These are phyloP conservation scores for Metschnikowia matae DNA, from an alignment of 805 yeast genomes.

Conservation along the genomic window DNA sequence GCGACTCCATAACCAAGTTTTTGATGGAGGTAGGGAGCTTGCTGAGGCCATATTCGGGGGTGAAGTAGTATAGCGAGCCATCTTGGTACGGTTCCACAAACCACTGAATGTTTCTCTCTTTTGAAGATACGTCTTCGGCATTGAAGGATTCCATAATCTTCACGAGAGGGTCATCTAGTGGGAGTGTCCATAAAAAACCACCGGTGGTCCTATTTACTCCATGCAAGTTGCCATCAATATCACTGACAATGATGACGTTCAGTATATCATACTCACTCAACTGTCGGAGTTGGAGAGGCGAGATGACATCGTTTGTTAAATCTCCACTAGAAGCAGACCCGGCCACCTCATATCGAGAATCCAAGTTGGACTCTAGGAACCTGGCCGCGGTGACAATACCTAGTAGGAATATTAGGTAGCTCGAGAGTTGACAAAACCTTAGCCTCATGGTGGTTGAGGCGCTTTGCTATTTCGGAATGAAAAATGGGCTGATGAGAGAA, in stretches of 20 bases:
- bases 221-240: slow-evolving; percentile 83
- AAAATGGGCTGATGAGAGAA: background rate
- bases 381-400: background rate
- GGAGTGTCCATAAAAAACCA: slow-evolving; percentile 68
- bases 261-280: slow-evolving; percentile 49
- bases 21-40: slow-evolving; percentile 77
- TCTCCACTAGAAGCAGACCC: background rate
- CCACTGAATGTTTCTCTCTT: slow-evolving; percentile 50
- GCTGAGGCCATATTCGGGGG: slow-evolving; percentile 68
- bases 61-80: slow-evolving; percentile 79
- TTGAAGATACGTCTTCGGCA: slow-evolving; percentile 10
- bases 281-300: slow-evolving; percentile 37
- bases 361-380: background rate
- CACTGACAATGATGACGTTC: slow-evolving; percentile 64
- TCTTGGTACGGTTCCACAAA: slow-evolving; percentile 88
- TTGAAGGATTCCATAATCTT: slow-evolving; percentile 24
- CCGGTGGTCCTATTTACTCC: slow-evolving; percentile 78
- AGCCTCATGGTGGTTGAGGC: background rate
- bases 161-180: slow-evolving; percentile 62
- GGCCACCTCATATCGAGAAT: background rate
- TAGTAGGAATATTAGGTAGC: background rate
- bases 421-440: background rate
- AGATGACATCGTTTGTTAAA: slow-evolving; percentile 15
- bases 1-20: slow-evolving; percentile 76
- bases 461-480: background rate